Conservation (phyloP, 768 basidiomycete species). For the Cyclocybe cylindracea region DNA sequence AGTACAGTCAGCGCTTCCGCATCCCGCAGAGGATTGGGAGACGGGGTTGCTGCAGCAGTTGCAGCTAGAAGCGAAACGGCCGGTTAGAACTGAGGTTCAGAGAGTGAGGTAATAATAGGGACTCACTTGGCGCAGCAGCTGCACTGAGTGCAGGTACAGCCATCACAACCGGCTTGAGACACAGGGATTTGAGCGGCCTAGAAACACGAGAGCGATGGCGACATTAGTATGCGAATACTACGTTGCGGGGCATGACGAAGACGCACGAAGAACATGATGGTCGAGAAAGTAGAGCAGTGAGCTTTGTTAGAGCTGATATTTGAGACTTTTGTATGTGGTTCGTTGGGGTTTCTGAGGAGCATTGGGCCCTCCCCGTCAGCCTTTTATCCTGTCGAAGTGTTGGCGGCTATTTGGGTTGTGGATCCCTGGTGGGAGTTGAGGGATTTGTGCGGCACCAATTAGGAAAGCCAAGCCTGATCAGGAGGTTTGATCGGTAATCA, state of each 20-base stretch:
- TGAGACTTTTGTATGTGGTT: too few relatives aligned
- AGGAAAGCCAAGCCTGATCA: too few relatives aligned
- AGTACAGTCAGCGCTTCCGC: conserved; percentile 10
- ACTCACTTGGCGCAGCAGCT: conserved; percentile 7
- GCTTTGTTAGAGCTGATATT: too few relatives aligned
- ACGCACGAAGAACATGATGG: too few relatives aligned
- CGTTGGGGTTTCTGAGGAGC: not conserved
- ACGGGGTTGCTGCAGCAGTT: conserved; percentile 13
- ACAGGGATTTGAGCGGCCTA: conserved; percentile 4
- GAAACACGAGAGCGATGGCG: not conserved
- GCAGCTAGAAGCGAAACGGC: not conserved
- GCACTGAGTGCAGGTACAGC: conserved; percentile 9
- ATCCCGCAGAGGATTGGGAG: conserved; percentile 4
- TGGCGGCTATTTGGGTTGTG: not conserved
- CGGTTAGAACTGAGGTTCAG: not conserved
- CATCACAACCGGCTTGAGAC: conserved; percentile 1
- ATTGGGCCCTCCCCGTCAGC: not conserved
- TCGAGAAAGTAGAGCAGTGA: too few relatives aligned
- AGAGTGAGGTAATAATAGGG: not conserved
- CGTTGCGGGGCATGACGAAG: not conserved
- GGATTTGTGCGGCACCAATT: conserved; percentile 14
- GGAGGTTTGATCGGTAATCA: too few relatives aligned
- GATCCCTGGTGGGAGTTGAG: conserved; percentile 1
- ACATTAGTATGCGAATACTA: not conserved
- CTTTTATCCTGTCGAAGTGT: not conserved